phyloP scores from a whole-genome alignment of 495 filamentous ascomycete species.

The Lindgomyces ingoldianus region DNA sequence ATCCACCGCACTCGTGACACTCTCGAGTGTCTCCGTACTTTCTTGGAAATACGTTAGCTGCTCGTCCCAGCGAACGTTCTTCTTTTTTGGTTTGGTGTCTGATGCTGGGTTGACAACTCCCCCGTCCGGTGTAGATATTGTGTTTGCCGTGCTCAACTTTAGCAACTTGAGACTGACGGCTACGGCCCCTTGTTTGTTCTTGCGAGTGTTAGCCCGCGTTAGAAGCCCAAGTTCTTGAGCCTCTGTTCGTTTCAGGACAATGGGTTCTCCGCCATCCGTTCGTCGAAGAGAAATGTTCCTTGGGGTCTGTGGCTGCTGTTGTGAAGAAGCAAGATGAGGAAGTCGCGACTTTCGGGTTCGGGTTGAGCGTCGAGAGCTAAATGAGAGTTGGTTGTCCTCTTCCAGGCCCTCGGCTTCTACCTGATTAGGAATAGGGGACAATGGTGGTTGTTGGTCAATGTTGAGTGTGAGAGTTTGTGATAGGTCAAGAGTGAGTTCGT shows the following conservation, averaged over 20 bases:
- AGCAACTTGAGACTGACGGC: constrained; percentile 52
- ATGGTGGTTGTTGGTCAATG: constrained; percentile 10
- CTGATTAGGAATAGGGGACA: constrained; percentile 12
- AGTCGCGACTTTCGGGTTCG: constrained; percentile 26
- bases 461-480: constrained; percentile 33
- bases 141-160: constrained; percentile 44
- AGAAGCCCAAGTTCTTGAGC: constrained; percentile 58
- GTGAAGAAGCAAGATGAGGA: constrained; percentile 33
- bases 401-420: constrained; percentile 32
- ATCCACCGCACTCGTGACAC: background rate
- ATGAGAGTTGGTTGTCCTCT: background rate
- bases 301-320: constrained; percentile 43
- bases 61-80: constrained; percentile 34
- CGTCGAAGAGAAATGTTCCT: constrained; percentile 59
- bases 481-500: constrained; percentile 32
- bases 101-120: background rate
- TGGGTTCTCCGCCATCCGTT: constrained; percentile 56
- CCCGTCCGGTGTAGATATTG: background rate
- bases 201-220: constrained; percentile 59
- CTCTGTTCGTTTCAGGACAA: constrained; percentile 59
- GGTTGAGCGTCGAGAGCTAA: constrained; percentile 24
- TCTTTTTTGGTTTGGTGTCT: constrained; percentile 12
- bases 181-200: constrained; percentile 58
- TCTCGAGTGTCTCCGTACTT: constrained; percentile 2
- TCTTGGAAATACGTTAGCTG: constrained; percentile 36